A percentile compares a stretch with the other conserved stretches of the same genome.
Evolutionary conservation across 768 basidiomycete species (phyloP).

Genomic region (Lactarius quietus): DNA sequence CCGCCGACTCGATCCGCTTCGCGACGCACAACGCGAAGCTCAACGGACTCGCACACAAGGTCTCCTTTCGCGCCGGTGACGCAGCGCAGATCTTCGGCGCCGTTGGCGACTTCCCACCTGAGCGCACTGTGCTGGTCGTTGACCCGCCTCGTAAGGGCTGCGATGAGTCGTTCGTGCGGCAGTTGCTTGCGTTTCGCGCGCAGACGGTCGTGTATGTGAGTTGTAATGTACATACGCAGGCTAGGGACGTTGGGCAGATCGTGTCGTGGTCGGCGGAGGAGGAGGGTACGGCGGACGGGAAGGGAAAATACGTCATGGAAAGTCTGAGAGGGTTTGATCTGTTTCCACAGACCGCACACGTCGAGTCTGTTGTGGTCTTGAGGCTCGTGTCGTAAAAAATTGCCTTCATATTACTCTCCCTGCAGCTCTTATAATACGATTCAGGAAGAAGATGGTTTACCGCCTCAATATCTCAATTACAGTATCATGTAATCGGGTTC

Average conservation of each 20-base stretch:
- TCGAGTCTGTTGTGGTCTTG: conserved; percentile 45
- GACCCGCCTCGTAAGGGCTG: conserved; percentile 97
- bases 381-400: conserved; percentile 37
- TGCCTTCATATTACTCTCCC: accelerated
- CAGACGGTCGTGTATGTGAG: conserved; percentile 83
- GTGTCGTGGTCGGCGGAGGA: conserved; percentile 41
- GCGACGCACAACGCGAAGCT: conserved; percentile 64
- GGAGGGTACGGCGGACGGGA: conserved; percentile 19
- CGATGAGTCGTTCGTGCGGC: conserved; percentile 72
- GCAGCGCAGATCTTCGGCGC: conserved; percentile 80
- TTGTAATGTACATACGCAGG: conserved; percentile 94
- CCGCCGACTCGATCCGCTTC: conserved; percentile 61
- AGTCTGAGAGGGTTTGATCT: conserved; percentile 87
- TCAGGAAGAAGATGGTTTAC: too few species aligned
- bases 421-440: neutral
- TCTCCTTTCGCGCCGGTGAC: conserved; percentile 74
- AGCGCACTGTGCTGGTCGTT: conserved; percentile 66
- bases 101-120: conserved; percentile 62
- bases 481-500: too few species aligned
- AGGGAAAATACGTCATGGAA: conserved; percentile 66
- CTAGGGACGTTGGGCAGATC: conserved; percentile 80
- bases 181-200: conserved; percentile 68
- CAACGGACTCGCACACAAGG: conserved; percentile 55
- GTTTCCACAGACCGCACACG: conserved; percentile 76
- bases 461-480: too few species aligned